phyloP scores from a whole-genome alignment of 2,329 filamentous ascomycete genomes.

The Bretziella fagacearum region DNA sequence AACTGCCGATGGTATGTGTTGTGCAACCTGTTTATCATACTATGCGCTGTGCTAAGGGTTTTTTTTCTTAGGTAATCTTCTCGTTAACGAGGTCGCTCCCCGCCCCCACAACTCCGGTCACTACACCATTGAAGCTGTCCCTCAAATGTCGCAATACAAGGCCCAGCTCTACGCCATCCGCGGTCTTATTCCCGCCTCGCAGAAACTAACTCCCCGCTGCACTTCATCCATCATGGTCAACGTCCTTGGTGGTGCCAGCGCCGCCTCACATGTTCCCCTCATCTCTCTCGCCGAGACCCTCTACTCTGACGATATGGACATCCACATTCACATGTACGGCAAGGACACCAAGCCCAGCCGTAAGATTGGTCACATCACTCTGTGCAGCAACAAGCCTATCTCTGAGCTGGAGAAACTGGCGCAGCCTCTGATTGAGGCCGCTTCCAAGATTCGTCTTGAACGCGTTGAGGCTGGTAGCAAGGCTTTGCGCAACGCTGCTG shows the following conservation, averaged over 20 bases:
- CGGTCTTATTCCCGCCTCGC: slow-evolving; percentile 38
- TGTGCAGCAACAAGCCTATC: slow-evolving; percentile 51
- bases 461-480: slow-evolving; percentile 28
- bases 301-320: slow-evolving; percentile 30
- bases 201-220: slow-evolving; percentile 40
- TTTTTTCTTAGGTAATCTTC: slow-evolving; percentile 31
- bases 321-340: slow-evolving; percentile 72
- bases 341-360: slow-evolving; percentile 75
- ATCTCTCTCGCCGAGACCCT: slow-evolving; percentile 29
- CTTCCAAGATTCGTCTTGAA: slow-evolving; percentile 41
- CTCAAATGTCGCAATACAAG: slow-evolving; percentile 76
- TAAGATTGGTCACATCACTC: slow-evolving; percentile 89
- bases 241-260: slow-evolving; percentile 51
- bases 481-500: slow-evolving; percentile 22
- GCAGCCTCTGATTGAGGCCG: slow-evolving; percentile 50
- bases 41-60: slow-evolving; percentile 4
- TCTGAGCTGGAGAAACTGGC: slow-evolving; percentile 43
- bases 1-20: slow-evolving; percentile 42
- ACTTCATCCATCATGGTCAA: slow-evolving; percentile 61
- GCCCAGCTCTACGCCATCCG: slow-evolving; percentile 77
- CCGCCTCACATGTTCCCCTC: slow-evolving; percentile 42
- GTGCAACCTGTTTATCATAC: background rate
- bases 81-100: slow-evolving; percentile 78
- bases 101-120: slow-evolving; percentile 81
- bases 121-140: slow-evolving; percentile 84